Percentiles rank a stretch among this genome's conserved stretches.
Evolutionary conservation across 2,329 filamentous ascomycete genomes (phyloP).

Genomic region (Epichloe gansuensis): DNA sequence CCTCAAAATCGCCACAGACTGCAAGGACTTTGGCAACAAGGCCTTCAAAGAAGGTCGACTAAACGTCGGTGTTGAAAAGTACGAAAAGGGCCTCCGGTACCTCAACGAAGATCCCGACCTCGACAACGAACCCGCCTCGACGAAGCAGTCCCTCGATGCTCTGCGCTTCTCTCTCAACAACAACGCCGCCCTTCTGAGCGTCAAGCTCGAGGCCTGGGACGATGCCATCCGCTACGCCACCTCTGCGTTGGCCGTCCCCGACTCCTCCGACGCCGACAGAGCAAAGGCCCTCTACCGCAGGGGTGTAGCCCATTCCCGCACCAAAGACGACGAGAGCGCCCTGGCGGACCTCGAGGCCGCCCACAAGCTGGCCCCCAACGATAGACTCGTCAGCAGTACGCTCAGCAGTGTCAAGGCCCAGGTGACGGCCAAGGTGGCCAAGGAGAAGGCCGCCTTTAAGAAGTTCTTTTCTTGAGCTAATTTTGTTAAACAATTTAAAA

Average conservation of each 20-base stretch:
- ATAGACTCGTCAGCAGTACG: constrained; percentile 64
- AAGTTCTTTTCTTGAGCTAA: constrained; percentile 61
- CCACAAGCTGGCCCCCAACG: constrained; percentile 58
- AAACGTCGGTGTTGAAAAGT: constrained; percentile 68
- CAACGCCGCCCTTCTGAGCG: constrained; percentile 75
- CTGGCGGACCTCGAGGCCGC: constrained; percentile 65
- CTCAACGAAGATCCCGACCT: constrained; percentile 70
- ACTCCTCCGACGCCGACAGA: constrained; percentile 60
- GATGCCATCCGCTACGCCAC: constrained; percentile 59
- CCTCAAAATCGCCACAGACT: constrained; percentile 65
- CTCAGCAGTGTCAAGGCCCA: constrained; percentile 66
- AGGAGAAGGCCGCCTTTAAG: constrained; percentile 84
- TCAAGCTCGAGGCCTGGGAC: constrained; percentile 62
- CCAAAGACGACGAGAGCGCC: constrained; percentile 77
- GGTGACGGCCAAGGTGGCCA: constrained; percentile 58
- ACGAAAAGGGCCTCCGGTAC: constrained; percentile 85
- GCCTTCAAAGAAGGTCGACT: constrained; percentile 75
- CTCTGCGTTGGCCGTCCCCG: constrained; percentile 56
- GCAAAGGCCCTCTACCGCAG: constrained; percentile 84
- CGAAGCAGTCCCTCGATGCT: constrained; percentile 52
- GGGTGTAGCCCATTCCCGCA: constrained; percentile 57
- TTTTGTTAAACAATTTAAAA: no score
- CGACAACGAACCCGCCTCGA: constrained; percentile 57
- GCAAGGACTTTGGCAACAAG: constrained; percentile 86
- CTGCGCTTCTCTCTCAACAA: constrained; percentile 78